Evolutionary conservation across 148 eudicot genomes (phyloP), one percentile per base, ranked within the genome.

Genomic region (Chenopodium berlandieri): DNA sequence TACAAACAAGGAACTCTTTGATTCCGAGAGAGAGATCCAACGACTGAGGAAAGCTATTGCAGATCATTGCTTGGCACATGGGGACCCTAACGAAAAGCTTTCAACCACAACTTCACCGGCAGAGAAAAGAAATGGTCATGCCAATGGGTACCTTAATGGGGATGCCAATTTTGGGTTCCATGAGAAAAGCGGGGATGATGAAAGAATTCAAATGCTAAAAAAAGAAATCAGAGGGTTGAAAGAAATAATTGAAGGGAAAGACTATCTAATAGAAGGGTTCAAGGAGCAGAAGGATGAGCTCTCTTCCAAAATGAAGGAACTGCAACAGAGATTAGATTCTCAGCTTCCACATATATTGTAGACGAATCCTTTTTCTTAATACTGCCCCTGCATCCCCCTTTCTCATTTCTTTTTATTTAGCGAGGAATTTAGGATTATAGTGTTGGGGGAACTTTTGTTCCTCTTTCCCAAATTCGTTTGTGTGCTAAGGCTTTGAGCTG

Each of bases 321-420:
- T 96, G 89, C 98, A 96, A 83, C 90, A 86, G 82, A 90, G 94
- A 85, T 79, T 92, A 85, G 99, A 96, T 91, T 89, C 90, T 71
- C 99, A 96, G 83, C 90, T 94, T 71, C 98, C 97, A 67, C 91
- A 88, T 79, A 94, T 96, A 83, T 87, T 96, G 86, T 94, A 96
- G 92, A 63, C 32, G 67, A 68, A 25, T 52, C 31, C 62, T 30
- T 80, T 75, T 47, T 71, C 32, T 64, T 63, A 34, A n/a, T 27
- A 27, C 32, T 34, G 12, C 27, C 60, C 12, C 77, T 27, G 34
- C 34, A 27, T 0, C 9, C 65, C 65, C 25, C 72, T 65, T 65
- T 60, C 58, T 20, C 7, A 20, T 56, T 50, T 37, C 27, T 32
- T 50, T 58, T 31, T 46, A 31, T 31, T 46, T 48, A 65, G 65